These are phyloP conservation scores for California macrophylla DNA, from an alignment of 441 rosid genomes.

Conservation along the genomic window DNA sequence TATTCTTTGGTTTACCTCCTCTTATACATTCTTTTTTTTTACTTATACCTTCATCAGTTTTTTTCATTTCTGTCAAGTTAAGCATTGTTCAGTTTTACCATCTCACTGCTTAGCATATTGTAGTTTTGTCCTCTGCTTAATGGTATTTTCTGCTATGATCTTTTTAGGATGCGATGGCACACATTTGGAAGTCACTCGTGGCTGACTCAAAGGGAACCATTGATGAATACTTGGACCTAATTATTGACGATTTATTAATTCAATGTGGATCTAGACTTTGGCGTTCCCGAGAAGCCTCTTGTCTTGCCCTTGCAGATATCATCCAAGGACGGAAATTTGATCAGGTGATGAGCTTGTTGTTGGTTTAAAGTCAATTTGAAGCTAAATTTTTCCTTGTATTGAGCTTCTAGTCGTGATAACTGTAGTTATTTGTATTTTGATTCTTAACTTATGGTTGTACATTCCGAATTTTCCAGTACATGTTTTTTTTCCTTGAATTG, in stretches of 20 bases:
- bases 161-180: slow-evolving; percentile 89
- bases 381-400: slow-evolving; percentile 2
- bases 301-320: slow-evolving; percentile 91
- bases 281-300: slow-evolving; percentile 98
- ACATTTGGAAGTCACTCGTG: slow-evolving; percentile 92
- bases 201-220: slow-evolving; percentile 74
- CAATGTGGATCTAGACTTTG: slow-evolving; percentile 95
- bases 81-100: background rate
- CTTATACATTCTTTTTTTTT: background rate
- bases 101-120: slow-evolving; percentile 1
- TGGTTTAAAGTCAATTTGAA: slow-evolving; percentile 2
- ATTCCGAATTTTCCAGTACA: background rate
- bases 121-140: slow-evolving; percentile 6
- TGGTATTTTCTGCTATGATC: slow-evolving; percentile 18
- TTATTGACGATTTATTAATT: slow-evolving; percentile 63
- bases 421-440: background rate
- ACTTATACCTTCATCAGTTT: background rate
- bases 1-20: background rate
- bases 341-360: slow-evolving; percentile 47
- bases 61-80: slow-evolving; percentile 1
- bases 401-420: background rate
- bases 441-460: background rate
- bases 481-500: background rate
- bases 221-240: slow-evolving; percentile 74
- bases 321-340: slow-evolving; percentile 83